Evolutionary conservation across 176 grass and related monocot genomes (phyloP).

Genomic region (Echinochloa phyllopogon): DNA sequence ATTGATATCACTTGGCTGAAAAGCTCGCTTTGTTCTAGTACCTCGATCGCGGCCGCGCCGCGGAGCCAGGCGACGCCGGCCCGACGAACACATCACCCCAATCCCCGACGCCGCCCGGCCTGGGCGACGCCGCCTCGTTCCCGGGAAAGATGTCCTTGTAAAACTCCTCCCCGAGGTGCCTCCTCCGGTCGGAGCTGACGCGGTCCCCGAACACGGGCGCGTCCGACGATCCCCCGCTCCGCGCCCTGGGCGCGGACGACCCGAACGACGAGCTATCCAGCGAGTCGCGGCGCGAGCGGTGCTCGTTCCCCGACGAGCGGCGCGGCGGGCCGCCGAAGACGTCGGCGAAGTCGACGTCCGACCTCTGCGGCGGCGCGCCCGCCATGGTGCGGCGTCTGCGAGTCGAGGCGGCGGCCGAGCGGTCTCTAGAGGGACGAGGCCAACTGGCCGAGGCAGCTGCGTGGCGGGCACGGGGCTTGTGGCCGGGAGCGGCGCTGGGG

Average conservation of each 20-base stretch:
- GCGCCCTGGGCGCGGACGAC: constrained; percentile 34
- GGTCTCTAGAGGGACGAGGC: not conserved
- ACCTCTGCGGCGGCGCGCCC: constrained; percentile 13
- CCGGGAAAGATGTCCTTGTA: constrained; percentile 85
- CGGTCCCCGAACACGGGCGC: constrained; percentile 79
- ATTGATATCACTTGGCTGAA: not conserved
- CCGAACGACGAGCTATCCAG: constrained; percentile 44
- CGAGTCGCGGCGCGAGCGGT: constrained; percentile 48
- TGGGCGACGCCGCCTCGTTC: constrained; percentile 63
- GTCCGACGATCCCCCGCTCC: constrained; percentile 47
- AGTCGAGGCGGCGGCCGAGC: not conserved
- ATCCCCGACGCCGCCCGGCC: constrained; percentile 37
- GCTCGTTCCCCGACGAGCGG: constrained; percentile 61
- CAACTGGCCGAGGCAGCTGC: not conserved
- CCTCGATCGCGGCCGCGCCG: constrained; percentile 32
- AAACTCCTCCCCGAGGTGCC: constrained; percentile 75
- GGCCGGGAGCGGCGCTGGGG: constrained; percentile 43
- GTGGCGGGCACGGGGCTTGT: constrained; percentile 31
- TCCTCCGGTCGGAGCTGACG: constrained; percentile 60
- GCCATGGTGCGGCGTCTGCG: constrained; percentile 24
- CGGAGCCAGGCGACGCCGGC: constrained; percentile 57
- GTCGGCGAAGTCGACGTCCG: constrained; percentile 74
- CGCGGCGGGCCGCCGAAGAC: constrained; percentile 90
- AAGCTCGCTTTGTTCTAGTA: constrained; percentile 34
- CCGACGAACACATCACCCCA: constrained; percentile 60